Conservation (phyloP, 352 stramenopile species). For the Globisporangium iwayamae region DNA sequence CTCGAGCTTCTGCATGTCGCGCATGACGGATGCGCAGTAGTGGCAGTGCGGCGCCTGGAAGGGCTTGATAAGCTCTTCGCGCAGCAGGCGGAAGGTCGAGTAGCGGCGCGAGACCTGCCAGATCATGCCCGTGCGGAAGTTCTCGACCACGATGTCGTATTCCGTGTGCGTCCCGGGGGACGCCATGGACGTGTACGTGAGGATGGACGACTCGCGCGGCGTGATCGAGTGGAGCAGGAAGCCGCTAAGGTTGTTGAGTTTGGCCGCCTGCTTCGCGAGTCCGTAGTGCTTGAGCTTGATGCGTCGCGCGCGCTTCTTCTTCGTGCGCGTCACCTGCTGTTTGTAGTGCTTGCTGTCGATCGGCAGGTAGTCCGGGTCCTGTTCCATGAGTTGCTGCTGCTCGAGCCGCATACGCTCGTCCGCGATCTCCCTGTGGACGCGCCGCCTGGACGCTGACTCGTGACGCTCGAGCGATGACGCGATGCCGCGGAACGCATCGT, state of each 20-base stretch:
- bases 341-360: constrained; percentile 21
- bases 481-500: constrained; percentile 13
- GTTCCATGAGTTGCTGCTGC: constrained; percentile 6
- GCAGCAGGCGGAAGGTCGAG: constrained; percentile 60
- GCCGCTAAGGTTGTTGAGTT: constrained; percentile 42
- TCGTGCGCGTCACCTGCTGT: constrained; percentile 5
- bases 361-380: constrained; percentile 20
- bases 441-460: constrained; percentile 18
- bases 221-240: constrained; percentile 64
- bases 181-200: constrained; percentile 44
- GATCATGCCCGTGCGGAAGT: constrained; percentile 40
- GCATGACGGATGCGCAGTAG: constrained; percentile 50
- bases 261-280: constrained; percentile 20
- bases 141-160: constrained; percentile 63
- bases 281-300: constrained; percentile 23
- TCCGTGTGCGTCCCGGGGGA: constrained; percentile 49
- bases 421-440: background rate
- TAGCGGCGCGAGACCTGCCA: constrained; percentile 72
- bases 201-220: constrained; percentile 44
- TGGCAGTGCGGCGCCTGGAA: constrained; percentile 59
- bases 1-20: constrained; percentile 40
- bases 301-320: constrained; percentile 18
- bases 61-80: constrained; percentile 45
- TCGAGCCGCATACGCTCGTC: constrained; percentile 1
- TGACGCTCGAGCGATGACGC: constrained; percentile 13